Evolutionary conservation across 768 basidiomycete genomes (phyloP).

Genomic region (Boletus fagicola): DNA sequence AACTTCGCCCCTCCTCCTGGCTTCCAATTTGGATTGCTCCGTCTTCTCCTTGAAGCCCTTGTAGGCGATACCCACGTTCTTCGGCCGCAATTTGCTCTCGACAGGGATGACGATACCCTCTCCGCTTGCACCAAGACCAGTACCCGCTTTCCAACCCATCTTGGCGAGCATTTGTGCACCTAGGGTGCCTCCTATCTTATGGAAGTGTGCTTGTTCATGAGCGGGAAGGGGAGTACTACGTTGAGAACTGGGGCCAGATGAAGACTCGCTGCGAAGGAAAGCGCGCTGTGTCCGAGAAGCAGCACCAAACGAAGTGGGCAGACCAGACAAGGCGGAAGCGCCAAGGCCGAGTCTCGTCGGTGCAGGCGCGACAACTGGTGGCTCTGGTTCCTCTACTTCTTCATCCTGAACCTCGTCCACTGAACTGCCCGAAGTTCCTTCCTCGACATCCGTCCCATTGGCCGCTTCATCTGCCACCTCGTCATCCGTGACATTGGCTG

Average conservation of each 20-base stretch:
- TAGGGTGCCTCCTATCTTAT: conserved; percentile 69
- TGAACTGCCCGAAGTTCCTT: conserved; percentile 33
- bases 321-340: conserved; percentile 22
- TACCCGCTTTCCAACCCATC: conserved; percentile 91
- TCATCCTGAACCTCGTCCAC: conserved; percentile 38
- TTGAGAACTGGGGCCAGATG: conserved; percentile 41
- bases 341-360: conserved; percentile 23
- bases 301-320: conserved; percentile 42
- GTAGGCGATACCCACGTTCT: conserved; percentile 84
- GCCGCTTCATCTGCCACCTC: conserved; percentile 28
- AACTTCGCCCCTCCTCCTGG: conserved; percentile 65
- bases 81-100: conserved; percentile 80
- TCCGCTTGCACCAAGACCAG: conserved; percentile 70
- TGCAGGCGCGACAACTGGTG: conserved; percentile 29
- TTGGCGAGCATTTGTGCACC: conserved; percentile 90
- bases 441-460: conserved; percentile 40
- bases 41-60: conserved; percentile 89
- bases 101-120: conserved; percentile 88
- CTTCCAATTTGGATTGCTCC: conserved; percentile 79
- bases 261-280: conserved; percentile 54
- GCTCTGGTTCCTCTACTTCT: conserved; percentile 31
- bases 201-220: conserved; percentile 78
- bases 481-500: conserved; percentile 38
- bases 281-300: conserved; percentile 40
- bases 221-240: conserved; percentile 54